phyloP scores from a whole-genome alignment of 176 grass and related monocot genomes.

The Themeda triandra region DNA sequence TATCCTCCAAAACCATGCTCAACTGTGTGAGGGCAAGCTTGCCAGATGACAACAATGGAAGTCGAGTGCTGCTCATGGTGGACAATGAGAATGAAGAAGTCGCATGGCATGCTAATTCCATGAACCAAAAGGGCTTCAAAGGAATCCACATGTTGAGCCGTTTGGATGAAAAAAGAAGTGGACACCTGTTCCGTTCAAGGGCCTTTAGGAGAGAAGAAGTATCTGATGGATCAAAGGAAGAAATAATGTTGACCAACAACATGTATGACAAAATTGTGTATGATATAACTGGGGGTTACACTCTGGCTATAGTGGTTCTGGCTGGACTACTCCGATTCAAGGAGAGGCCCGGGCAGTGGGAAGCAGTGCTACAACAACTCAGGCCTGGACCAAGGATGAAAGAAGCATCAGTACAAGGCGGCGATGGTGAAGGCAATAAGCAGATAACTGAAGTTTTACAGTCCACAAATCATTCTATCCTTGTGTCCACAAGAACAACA shows the following conservation, averaged over 20 bases:
- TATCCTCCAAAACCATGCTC: not conserved
- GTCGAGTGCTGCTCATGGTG: conserved; percentile 10
- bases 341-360: not conserved
- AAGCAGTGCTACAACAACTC: not conserved
- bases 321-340: conserved; percentile 21
- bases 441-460: no score
- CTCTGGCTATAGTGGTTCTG: conserved; percentile 16
- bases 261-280: not conserved
- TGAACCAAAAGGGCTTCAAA: not conserved
- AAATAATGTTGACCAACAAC: accelerated
- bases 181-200: not conserved
- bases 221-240: no score
- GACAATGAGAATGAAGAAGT: conserved; percentile 10
- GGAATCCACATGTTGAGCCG: not conserved
- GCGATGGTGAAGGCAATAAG: no score
- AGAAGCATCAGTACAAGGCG: no score
- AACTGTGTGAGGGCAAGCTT: conserved; percentile 1
- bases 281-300: conserved; percentile 2
- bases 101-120: not conserved
- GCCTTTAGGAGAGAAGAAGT: not conserved
- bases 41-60: not conserved
- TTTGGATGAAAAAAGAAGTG: not conserved
- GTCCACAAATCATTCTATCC: no score
- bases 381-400: no score
- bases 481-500: no score